phyloP scores from a whole-genome alignment of 495 filamentous ascomycete species.

The Chaetomium cochliodes region DNA sequence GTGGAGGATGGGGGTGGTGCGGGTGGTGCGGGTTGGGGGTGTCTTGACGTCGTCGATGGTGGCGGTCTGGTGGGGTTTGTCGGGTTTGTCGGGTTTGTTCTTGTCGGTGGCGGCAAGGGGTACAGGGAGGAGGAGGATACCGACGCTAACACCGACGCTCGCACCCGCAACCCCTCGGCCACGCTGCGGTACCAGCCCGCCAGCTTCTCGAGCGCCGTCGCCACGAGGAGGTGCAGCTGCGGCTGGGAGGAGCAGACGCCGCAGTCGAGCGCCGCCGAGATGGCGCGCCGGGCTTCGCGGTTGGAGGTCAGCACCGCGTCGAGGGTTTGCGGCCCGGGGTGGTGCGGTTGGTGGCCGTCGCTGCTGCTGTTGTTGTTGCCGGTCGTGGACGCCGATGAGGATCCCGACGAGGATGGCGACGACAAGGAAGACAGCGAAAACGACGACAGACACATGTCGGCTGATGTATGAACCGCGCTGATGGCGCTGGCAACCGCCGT shows the following conservation, averaged over 20 bases:
- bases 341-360: background rate
- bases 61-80: too few relatives aligned
- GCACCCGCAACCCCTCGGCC: background rate
- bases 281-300: background rate
- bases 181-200: background rate
- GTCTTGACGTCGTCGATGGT: too few relatives aligned
- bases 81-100: background rate
- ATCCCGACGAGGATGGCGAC: background rate
- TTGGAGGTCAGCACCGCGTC: background rate
- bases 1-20: background rate
- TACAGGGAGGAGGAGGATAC: background rate
- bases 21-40: too few relatives aligned
- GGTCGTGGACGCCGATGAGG: background rate
- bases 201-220: conserved; percentile 4
- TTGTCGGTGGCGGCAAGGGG: background rate
- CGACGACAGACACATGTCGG: background rate
- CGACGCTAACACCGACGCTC: background rate
- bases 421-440: too few relatives aligned
- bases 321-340: background rate
- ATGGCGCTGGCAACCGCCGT: background rate
- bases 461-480: background rate
- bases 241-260: background rate
- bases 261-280: background rate
- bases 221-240: background rate
- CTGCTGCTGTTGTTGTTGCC: background rate